Evolutionary conservation across 805 yeast genomes (phyloP), one percentile per base, ranked within the genome.

Genomic region (Candida loeiensis): DNA sequence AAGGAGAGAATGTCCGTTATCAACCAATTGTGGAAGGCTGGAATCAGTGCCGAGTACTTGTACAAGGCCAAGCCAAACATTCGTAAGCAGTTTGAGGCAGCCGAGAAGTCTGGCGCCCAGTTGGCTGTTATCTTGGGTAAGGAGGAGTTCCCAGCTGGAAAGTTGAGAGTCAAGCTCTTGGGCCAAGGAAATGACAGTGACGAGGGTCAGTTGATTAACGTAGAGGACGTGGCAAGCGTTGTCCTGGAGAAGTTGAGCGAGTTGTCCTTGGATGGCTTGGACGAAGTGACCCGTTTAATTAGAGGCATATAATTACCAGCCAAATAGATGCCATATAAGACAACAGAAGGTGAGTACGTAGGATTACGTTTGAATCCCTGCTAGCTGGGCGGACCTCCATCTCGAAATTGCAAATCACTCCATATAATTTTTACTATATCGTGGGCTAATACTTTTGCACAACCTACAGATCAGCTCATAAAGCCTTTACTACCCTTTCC

Each of bases 81-180:
- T 43, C 83, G 95, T 62, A 93, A 91, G 64, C 99, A 93, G 68
- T 93, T 93, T 49, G 98, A 91, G 54, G 95, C 96, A 37, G 98
- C 99, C 31, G 99, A 93, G 54, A 90, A 87, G 65, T 71, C 88
- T 2, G 98, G 96, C 17, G 87, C 95, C 53, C 82, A 89, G 44
- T 53, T 89, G 33, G 96, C 93, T 9, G 95, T 93, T 32, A 93
- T 93, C 50, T 71, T 93, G 42, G 99, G 99, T 54, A 95, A 91
- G 61, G 97, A 93, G 61, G 99, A 93, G 66, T 89, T 66, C 54
- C 77, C 80, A 14, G 79, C 77, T 48, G 96, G 96, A 15, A 75
- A 82, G 45, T 72, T 90, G 44, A 82, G 96, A 69, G 82, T 93
- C 45, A 93, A 93, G 73, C 74, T 79, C 46, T 76, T 93, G 46